These are phyloP conservation scores for Suillus americanus DNA, from an alignment of 768 basidiomycete species.

Conservation along the genomic window DNA sequence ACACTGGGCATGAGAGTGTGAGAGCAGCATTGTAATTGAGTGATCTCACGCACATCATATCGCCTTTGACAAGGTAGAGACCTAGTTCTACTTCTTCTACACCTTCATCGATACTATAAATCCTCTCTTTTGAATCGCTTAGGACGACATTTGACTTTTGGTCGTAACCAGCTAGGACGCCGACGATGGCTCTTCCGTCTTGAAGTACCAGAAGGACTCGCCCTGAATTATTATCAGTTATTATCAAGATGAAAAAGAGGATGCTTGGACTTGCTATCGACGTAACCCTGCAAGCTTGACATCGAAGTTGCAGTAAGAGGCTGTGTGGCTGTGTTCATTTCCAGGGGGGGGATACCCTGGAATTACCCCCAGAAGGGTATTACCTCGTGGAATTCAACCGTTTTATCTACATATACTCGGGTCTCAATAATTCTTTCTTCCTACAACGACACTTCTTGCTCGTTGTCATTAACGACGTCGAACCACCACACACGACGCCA, in stretches of 20 bases:
- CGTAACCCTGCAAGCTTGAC: slow-evolving; percentile 90
- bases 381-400: not conserved
- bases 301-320: slow-evolving; percentile 39
- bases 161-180: slow-evolving; percentile 89
- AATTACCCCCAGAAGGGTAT: no score
- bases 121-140: slow-evolving; percentile 89
- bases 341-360: not conserved
- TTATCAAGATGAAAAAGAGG: not conserved
- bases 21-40: not conserved
- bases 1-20: slow-evolving; percentile 40
- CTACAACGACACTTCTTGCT: not conserved
- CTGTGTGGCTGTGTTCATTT: slow-evolving; percentile 8
- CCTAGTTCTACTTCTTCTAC: slow-evolving; percentile 95
- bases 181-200: slow-evolving; percentile 94
- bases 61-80: slow-evolving; percentile 95
- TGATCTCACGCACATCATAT: slow-evolving; percentile 81
- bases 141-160: slow-evolving; percentile 96
- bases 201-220: slow-evolving; percentile 93
- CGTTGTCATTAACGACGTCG: not conserved
- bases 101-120: slow-evolving; percentile 87
- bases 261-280: slow-evolving; percentile 62
- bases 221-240: slow-evolving; percentile 41
- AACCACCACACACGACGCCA: not conserved
- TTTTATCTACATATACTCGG: slow-evolving; percentile 1
- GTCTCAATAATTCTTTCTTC: not conserved